These are phyloP conservation scores for Chrysanthemum lavandulifolium DNA, from an alignment of 129 eudicot species.

Conservation along the genomic window DNA sequence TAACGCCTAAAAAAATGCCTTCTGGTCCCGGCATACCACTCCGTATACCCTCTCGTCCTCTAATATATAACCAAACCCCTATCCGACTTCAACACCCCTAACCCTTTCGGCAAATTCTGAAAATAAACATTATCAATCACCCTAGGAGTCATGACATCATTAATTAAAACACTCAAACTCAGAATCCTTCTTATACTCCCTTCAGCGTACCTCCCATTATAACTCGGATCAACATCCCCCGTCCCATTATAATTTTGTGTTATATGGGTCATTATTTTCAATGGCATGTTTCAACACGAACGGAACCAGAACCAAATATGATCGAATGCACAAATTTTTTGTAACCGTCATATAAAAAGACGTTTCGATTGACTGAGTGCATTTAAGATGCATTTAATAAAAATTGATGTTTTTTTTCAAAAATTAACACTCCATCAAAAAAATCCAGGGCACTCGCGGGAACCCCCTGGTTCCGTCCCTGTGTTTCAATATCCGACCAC, in stretches of 20 bases:
- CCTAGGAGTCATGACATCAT: slow-evolving; percentile 73
- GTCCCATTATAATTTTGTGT: slow-evolving; percentile 11
- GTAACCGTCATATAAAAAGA: too few species aligned
- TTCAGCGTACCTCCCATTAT: too few species aligned
- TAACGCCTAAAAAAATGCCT: too few species aligned
- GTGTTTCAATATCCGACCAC: neutral
- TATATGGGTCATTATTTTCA: slow-evolving; percentile 25
- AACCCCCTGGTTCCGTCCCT: too few species aligned
- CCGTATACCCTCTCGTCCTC: slow-evolving; percentile 46
- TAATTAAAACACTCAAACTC: slow-evolving; percentile 65
- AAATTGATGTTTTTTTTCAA: too few species aligned
- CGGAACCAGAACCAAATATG: too few species aligned
- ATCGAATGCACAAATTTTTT: too few species aligned
- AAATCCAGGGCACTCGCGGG: too few species aligned
- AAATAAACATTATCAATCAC: slow-evolving; percentile 66
- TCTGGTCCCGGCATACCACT: slow-evolving; percentile 14
- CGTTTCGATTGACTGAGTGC: too few species aligned
- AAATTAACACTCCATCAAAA: too few species aligned
- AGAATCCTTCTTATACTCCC: slow-evolving; percentile 42
- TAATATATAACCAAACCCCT: slow-evolving; percentile 45
- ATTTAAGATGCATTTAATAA: too few species aligned
- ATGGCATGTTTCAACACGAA: neutral
- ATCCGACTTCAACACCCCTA: slow-evolving; percentile 67
- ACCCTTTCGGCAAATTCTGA: slow-evolving; percentile 59
- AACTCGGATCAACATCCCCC: too few species aligned